A percentile compares a stretch with the other conserved stretches of the same genome.
These are phyloP conservation scores for Rhizophagus clarus DNA, from an alignment of 192 early-diverging fungal species.

Conservation along the genomic window DNA sequence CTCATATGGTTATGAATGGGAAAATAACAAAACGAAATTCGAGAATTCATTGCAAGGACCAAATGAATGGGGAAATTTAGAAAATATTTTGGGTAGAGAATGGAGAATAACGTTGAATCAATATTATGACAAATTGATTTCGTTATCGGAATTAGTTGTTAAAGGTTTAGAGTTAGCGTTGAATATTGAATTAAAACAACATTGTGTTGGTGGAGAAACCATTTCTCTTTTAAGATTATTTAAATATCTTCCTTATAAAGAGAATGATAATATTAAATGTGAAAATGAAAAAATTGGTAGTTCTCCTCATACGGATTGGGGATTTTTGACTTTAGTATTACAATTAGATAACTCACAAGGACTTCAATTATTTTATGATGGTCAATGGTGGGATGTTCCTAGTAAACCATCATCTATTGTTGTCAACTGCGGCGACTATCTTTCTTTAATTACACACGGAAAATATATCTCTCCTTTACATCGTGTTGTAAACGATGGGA, in stretches of 20 bases:
- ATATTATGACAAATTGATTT: constrained; percentile 44
- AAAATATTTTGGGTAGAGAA: constrained; percentile 23
- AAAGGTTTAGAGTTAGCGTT: constrained; percentile 47
- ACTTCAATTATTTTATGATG: constrained; percentile 50
- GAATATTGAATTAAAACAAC: constrained; percentile 36
- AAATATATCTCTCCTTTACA: constrained; percentile 55
- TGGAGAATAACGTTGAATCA: constrained; percentile 35
- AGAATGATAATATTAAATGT: constrained; percentile 7
- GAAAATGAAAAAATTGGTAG: constrained; percentile 20
- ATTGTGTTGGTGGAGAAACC: constrained; percentile 47
- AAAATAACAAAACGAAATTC: not conserved
- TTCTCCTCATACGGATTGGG: constrained; percentile 53
- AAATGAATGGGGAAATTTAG: constrained; percentile 51
- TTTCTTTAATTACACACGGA: constrained; percentile 57
- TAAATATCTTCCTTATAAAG: constrained; percentile 51
- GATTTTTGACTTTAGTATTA: constrained; percentile 60
- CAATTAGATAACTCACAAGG: constrained; percentile 49
- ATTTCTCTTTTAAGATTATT: constrained; percentile 62
- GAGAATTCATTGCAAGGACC: constrained; percentile 55
- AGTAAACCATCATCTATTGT: constrained; percentile 50
- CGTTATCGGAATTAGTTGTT: constrained; percentile 44
- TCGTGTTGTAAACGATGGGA: constrained; percentile 53
- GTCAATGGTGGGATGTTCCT: constrained; percentile 52
- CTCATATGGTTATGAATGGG: constrained; percentile 55
- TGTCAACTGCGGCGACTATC: constrained; percentile 67